These are phyloP conservation scores for Brassica balearica DNA, from an alignment of 441 rosid species.

Conservation along the genomic window DNA sequence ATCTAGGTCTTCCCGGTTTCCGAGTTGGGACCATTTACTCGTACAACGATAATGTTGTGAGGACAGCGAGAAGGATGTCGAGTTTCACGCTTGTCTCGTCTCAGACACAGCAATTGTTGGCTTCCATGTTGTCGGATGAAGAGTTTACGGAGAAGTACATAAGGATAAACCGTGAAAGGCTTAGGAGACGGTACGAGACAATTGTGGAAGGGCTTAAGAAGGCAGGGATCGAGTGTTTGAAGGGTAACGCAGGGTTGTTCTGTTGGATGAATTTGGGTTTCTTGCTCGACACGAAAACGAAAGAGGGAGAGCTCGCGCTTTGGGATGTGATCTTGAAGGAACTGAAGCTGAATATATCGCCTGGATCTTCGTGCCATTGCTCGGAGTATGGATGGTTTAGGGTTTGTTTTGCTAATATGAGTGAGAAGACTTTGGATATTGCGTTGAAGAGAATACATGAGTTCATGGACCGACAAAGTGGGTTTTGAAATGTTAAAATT, in stretches of 20 bases:
- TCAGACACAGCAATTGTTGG: constrained; percentile 84
- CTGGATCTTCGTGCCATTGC: constrained; percentile 94
- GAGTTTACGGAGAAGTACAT: constrained; percentile 66
- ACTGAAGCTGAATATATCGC: constrained; percentile 83
- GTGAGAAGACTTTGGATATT: constrained; percentile 72
- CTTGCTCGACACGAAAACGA: constrained; percentile 56
- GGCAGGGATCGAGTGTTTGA: constrained; percentile 81
- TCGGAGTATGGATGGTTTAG: constrained; percentile 97
- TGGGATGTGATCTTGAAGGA: constrained; percentile 70
- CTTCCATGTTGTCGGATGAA: constrained; percentile 75
- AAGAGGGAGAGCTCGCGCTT: constrained; percentile 70
- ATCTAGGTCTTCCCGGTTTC: constrained; percentile 96
- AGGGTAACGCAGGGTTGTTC: constrained; percentile 89
- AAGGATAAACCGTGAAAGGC: constrained; percentile 70
- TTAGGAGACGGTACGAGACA: constrained; percentile 66
- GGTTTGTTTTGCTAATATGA: constrained; percentile 96
- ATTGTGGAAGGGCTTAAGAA: constrained; percentile 71
- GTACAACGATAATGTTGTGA: constrained; percentile 81
- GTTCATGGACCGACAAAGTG: constrained; percentile 59
- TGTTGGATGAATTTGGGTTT: constrained; percentile 94
- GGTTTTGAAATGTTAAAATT: not conserved
- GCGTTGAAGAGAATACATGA: constrained; percentile 77
- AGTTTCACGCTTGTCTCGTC: constrained; percentile 94
- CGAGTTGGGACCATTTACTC: constrained; percentile 94
- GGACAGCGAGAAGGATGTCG: constrained; percentile 92